These are phyloP conservation scores for Mallotus nudiflorus DNA, from an alignment of 345 rosid species.

Conservation along the genomic window DNA sequence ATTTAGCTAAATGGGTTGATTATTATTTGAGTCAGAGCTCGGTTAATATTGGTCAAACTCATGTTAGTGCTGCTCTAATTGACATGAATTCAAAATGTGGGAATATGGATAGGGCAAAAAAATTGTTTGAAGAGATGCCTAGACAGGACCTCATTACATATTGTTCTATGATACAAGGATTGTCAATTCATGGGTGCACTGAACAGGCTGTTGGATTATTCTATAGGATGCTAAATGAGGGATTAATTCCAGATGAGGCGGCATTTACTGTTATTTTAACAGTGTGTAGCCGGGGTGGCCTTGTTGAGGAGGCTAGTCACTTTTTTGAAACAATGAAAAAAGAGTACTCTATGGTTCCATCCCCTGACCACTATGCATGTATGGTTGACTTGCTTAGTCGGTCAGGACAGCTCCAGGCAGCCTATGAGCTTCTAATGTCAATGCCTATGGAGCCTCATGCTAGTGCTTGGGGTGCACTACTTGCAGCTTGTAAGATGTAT, in stretches of 20 bases:
- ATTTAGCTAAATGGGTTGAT: conserved; percentile 63
- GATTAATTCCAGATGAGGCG: conserved; percentile 56
- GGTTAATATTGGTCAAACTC: conserved; percentile 37
- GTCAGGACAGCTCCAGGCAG: conserved; percentile 53
- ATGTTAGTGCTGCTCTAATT: conserved; percentile 60
- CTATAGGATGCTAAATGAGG: conserved; percentile 59
- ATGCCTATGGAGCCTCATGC: conserved; percentile 32
- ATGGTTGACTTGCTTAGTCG: conserved; percentile 69
- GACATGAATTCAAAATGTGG: conserved; percentile 88
- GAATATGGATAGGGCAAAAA: conserved; percentile 55
- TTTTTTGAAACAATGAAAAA: conserved; percentile 53
- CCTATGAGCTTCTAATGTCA: conserved; percentile 50
- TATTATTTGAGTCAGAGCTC: conserved; percentile 42
- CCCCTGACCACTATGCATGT: conserved; percentile 64
- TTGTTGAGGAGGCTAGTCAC: conserved; percentile 56
- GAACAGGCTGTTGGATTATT: conserved; percentile 51
- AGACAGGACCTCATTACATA: conserved; percentile 47
- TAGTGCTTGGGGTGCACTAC: too few species aligned
- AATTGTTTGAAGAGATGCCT: conserved; percentile 56
- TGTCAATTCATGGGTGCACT: conserved; percentile 56
- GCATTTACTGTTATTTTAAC: conserved; percentile 70
- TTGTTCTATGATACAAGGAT: conserved; percentile 70
- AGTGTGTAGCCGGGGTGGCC: conserved; percentile 59
- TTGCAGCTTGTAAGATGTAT: conserved; percentile 55
- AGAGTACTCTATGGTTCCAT: conserved; percentile 44